Percentiles rank a stretch among this genome's conserved stretches.
Conservation (phyloP, 352 stramenopile genomes). For the Stramenopiles sp. region DNA sequence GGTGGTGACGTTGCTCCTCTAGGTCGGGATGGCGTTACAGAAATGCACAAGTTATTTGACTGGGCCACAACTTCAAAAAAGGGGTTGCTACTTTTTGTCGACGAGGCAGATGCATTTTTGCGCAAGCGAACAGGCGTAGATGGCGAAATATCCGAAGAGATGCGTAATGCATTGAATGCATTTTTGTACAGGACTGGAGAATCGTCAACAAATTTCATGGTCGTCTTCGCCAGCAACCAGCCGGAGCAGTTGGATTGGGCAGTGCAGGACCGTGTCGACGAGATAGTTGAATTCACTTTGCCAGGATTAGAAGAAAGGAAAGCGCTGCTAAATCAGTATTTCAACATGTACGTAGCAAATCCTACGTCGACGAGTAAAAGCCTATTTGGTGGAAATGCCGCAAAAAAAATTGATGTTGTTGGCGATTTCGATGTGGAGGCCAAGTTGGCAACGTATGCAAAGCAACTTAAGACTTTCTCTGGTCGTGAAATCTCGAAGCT, state of each 20-base stretch:
- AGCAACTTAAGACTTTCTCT: slow-evolving; percentile 85
- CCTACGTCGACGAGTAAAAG: slow-evolving; percentile 30
- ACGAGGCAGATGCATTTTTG: slow-evolving; percentile 98
- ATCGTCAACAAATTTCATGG: slow-evolving; percentile 97
- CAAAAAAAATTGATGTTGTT: slow-evolving; percentile 61
- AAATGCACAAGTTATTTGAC: slow-evolving; percentile 51
- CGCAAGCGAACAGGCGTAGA: slow-evolving; percentile 79
- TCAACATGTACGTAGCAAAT: slow-evolving; percentile 87
- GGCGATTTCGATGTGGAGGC: slow-evolving; percentile 66
- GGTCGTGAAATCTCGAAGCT: slow-evolving; percentile 97
- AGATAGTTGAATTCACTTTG: slow-evolving; percentile 91
- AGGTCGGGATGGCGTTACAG: slow-evolving; percentile 50
- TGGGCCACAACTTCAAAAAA: slow-evolving; percentile 83
- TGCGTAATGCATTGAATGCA: slow-evolving; percentile 95
- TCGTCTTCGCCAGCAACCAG: slow-evolving; percentile 97
- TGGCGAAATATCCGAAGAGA: slow-evolving; percentile 79
- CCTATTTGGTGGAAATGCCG: slow-evolving; percentile 21
- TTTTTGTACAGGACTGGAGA: slow-evolving; percentile 94
- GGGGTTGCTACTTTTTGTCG: slow-evolving; percentile 93
- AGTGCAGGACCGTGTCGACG: slow-evolving; percentile 97
- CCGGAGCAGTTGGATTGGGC: slow-evolving; percentile 95
- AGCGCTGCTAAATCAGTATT: slow-evolving; percentile 93
- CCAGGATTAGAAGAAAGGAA: slow-evolving; percentile 75
- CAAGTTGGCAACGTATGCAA: slow-evolving; percentile 64
- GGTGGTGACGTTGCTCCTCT: slow-evolving; percentile 94